Evolutionary conservation across 805 yeast species (phyloP).

Genomic region (Tetrapisispora fleetii): DNA sequence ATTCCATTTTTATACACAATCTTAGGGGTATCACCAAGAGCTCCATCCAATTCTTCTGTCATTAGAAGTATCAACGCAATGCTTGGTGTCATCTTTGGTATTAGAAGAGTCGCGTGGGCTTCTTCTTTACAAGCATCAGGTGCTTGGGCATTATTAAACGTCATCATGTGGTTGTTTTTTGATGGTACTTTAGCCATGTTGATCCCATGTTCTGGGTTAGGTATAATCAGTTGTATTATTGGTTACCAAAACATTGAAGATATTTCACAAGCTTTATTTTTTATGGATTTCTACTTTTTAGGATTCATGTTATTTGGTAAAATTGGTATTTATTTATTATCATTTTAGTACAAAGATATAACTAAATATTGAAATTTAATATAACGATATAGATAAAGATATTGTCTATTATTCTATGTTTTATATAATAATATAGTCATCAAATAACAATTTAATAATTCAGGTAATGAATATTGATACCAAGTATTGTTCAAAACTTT

Average conservation of each 20-base stretch:
- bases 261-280: constrained; percentile 13
- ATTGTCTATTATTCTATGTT: background rate
- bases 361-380: background rate
- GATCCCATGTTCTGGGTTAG: constrained; percentile 27
- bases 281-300: constrained; percentile 49
- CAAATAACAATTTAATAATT: too few species aligned
- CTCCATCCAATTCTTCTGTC: constrained; percentile 11
- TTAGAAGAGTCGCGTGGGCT: constrained; percentile 60
- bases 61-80: constrained; percentile 39
- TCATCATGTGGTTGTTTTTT: constrained; percentile 55
- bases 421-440: too few species aligned
- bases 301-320: constrained; percentile 61
- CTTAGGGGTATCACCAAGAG: constrained; percentile 8
- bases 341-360: constrained; percentile 3
- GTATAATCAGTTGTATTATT: constrained; percentile 18
- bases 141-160: constrained; percentile 53
- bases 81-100: constrained; percentile 61
- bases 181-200: constrained; percentile 52
- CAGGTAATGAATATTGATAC: too few species aligned
- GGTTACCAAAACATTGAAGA: constrained; percentile 16
- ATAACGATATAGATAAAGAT: background rate
- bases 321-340: constrained; percentile 47
- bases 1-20: constrained; percentile 36
- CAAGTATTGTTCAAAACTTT: too few species aligned
- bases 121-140: constrained; percentile 54